Base-by-base conservation (phyloP, 1,139 yeast genomes). In the Hyphopichia pseudoburtonii region DNA sequence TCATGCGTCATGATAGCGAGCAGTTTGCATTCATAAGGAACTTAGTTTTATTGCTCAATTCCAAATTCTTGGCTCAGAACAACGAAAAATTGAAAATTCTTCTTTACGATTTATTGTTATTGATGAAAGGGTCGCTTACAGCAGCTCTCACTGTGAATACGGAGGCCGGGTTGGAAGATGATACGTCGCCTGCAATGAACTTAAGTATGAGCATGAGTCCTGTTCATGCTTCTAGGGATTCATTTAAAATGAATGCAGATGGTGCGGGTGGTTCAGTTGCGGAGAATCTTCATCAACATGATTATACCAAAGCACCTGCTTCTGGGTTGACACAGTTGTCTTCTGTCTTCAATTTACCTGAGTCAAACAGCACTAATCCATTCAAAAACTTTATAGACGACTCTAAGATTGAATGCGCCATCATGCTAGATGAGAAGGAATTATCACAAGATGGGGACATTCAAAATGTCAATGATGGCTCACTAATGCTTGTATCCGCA, bases 71-170 rank as follows among this genome's bases (percentile, higher is more conserved):
- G 38, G 37, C 50, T 1, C 36, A 64, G 3, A 62, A 59, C 26
- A 70, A 71, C 47, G 76, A 77, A 34, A 76, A 76, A 44, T 54
- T 83, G 42, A 76, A 75, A 47, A 76, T 83, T 37, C 60, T 83
- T 44, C 60, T 83, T 2, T 82, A 81, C 48, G 92, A 85, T 52
- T 66, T 83, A 32, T 57, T 83, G 28, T 60, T 80, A 3, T 73
- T 86, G 3, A 62, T 82, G 50, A 82, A 80, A 50, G 57, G 59
- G 2, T 52, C 68, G 2, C 45, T 68, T 8, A 56, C 65, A 2
- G 61, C 50, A 32, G 48, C 36, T 15, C 35, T 54, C 5, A 47
- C 48, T 10, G 24, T 43, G 9, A 40, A 36, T n/a, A 28, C 47
- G 14, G 58, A 49, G 18, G 34, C 36, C 15, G 50, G 38, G 12